Evolutionary conservation across 306 rosid genomes (phyloP), one percentile per base, ranked within the genome.

Genomic region (Luffa acutangula): DNA sequence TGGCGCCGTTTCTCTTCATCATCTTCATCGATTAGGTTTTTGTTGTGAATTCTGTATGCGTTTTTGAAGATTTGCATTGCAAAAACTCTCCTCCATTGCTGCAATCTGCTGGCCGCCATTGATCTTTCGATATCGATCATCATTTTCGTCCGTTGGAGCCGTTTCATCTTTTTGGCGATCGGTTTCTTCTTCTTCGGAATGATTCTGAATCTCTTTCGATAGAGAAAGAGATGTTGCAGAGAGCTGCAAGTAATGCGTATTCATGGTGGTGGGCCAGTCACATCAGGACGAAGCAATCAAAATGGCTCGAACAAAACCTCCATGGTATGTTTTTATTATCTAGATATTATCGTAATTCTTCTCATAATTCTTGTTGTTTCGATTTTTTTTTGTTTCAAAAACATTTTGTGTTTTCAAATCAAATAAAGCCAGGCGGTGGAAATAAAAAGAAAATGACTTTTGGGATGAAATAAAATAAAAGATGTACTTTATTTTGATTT

Each of bases 221-320:
- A 25, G 45, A 79, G 34, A 75, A 53, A 79, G 54, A 80, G 48
- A 93, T 93, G 98, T 91, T 96, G 87, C 89, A 91, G 41, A 93
- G 99, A 85, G 99, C 97, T 76, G 98, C 98, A 78, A 90, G 91
- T 82, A 93, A 89, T 81, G 97, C 99, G 43, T 93, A 89, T 86
- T 88, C 99, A 79, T 96, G 98, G 97, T 96, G 99, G 99, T 96
- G 99, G 99, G 98, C 90, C 7, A 96, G 98, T 87, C 99, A 93
- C 87, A 78, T 96, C 72, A 88, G 99, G 86, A 93, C 99, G 74
- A 96, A 96, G 79, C 99, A 96, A 83, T 91, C 99, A n/a, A 96
- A 89, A 88, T 96, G 99, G 99, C 88, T 96, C 71, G 98, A 96
- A 85, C 89, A 91, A 77, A 93, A 88, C 82, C 94, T 96, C 89